phyloP scores from a whole-genome alignment of 1,284 basidiomycete species.

The Trichosporon sp. region DNA sequence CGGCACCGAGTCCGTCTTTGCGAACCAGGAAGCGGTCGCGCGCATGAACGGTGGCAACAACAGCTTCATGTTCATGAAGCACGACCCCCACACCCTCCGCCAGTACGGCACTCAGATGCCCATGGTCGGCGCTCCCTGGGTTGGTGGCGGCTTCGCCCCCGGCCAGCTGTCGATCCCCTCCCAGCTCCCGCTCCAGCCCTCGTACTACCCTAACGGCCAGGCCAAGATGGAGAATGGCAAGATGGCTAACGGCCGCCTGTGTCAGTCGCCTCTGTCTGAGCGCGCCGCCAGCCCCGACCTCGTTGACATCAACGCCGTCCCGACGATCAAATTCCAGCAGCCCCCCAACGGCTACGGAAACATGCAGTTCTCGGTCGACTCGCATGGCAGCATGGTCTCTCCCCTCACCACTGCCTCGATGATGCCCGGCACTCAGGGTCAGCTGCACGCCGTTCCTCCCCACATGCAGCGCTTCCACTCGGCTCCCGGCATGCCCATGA shows the following conservation, averaged over 20 bases:
- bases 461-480: slow-evolving; percentile 42
- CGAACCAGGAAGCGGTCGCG: slow-evolving; percentile 18
- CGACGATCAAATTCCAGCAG: slow-evolving; percentile 28
- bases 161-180: slow-evolving; percentile 29
- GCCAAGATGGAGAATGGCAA: slow-evolving; percentile 9
- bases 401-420: slow-evolving; percentile 9
- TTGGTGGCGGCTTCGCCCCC: slow-evolving; percentile 30
- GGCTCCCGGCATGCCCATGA: slow-evolving; percentile 35
- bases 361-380: slow-evolving; percentile 28
- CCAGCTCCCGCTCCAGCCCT: slow-evolving; percentile 18
- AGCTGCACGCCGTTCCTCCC: slow-evolving; percentile 39
- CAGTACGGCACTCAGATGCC: slow-evolving; percentile 2
- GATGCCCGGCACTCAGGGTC: slow-evolving; percentile 11
- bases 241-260: neutral
- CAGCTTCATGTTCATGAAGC: slow-evolving; percentile 17
- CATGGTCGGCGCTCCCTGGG: slow-evolving; percentile 15
- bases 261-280: slow-evolving; percentile 16
- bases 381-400: slow-evolving; percentile 10
- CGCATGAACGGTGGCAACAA: slow-evolving; percentile 17
- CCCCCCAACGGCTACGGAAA: slow-evolving; percentile 13
- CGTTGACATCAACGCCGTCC: slow-evolving; percentile 33
- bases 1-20: slow-evolving; percentile 17
- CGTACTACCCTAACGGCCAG: slow-evolving; percentile 15
- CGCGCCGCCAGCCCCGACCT: slow-evolving; percentile 20
- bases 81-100: slow-evolving; percentile 5